Conservation (phyloP, 768 basidiomycete species). For the Suillus placidus region DNA sequence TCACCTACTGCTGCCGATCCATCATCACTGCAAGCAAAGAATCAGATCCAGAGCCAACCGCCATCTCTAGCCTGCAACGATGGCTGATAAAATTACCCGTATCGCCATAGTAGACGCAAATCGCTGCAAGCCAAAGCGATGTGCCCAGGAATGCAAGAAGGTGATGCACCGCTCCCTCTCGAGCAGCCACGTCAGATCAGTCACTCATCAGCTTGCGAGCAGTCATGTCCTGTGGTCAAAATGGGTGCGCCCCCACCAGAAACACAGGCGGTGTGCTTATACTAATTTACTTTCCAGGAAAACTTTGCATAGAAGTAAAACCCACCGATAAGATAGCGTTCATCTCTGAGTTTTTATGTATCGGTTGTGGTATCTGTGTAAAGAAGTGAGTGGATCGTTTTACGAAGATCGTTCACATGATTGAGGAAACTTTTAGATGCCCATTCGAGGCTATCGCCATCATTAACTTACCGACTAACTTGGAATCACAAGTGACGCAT, state of each 20-base stretch:
- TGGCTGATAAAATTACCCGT: conserved; percentile 97
- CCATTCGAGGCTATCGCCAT: conserved; percentile 99
- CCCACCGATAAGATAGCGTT: conserved; percentile 96
- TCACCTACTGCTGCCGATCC: conserved; percentile 1
- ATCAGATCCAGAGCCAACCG: conserved; percentile 2
- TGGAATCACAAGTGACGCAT: conserved; percentile 95
- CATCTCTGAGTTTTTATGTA: conserved; percentile 98
- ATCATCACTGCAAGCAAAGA: conserved; percentile 2
- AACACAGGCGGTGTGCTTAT: background rate
- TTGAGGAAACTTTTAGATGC: conserved; percentile 59
- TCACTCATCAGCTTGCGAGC: conserved; percentile 15
- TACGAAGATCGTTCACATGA: background rate
- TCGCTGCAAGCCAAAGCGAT: conserved; percentile 95
- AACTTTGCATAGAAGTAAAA: conserved; percentile 98
- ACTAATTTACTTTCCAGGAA: conserved; percentile 53
- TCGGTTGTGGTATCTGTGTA: conserved; percentile 99
- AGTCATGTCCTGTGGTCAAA: conserved; percentile 96
- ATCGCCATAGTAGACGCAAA: conserved; percentile 94
- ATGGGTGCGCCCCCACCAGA: conserved; percentile 66
- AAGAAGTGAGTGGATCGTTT: conserved; percentile 75
- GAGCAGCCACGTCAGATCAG: conserved; percentile 10
- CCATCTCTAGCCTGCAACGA: conserved; percentile 28
- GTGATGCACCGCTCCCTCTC: conserved; percentile 36
- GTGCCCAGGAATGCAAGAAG: conserved; percentile 98
- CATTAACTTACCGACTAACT: conserved; percentile 97